phyloP scores from a whole-genome alignment of 2,329 filamentous ascomycete species.

The Trichoderma guizhouense region DNA sequence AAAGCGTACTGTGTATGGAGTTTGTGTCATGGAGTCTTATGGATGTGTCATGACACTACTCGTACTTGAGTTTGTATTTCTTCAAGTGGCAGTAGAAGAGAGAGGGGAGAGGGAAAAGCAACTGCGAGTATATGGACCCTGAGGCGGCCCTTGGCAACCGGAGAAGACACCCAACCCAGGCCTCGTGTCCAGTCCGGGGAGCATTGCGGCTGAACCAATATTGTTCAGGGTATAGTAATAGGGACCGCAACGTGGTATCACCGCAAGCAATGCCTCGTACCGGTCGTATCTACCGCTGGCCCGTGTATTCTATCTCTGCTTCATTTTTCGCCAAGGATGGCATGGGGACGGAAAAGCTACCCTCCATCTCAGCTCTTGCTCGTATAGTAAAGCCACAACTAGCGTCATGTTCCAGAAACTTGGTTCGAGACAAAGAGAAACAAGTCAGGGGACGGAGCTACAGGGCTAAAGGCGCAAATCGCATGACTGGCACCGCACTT shows the following conservation, averaged over 20 bases:
- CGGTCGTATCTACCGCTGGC: too few relatives aligned
- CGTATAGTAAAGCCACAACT: neutral
- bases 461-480: conserved; percentile 5
- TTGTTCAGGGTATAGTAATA: neutral
- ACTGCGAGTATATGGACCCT: neutral
- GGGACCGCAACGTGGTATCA: neutral
- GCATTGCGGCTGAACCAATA: neutral
- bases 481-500: conserved; percentile 8
- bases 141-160: neutral
- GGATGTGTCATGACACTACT: neutral
- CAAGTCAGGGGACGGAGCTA: conserved; percentile 5
- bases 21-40: neutral
- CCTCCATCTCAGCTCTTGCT: neutral
- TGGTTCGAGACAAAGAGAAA: conserved; percentile 4
- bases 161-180: neutral
- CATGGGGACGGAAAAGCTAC: neutral
- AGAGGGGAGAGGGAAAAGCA: neutral
- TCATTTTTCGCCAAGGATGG: neutral
- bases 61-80: neutral
- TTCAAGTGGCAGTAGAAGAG: neutral
- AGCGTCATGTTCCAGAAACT: conserved; percentile 3
- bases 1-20: neutral
- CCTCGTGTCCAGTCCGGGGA: neutral
- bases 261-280: neutral
- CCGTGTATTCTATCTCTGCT: neutral